phyloP scores from a whole-genome alignment of 2,329 filamentous ascomycete genomes.

The Cryphonectria japonica region DNA sequence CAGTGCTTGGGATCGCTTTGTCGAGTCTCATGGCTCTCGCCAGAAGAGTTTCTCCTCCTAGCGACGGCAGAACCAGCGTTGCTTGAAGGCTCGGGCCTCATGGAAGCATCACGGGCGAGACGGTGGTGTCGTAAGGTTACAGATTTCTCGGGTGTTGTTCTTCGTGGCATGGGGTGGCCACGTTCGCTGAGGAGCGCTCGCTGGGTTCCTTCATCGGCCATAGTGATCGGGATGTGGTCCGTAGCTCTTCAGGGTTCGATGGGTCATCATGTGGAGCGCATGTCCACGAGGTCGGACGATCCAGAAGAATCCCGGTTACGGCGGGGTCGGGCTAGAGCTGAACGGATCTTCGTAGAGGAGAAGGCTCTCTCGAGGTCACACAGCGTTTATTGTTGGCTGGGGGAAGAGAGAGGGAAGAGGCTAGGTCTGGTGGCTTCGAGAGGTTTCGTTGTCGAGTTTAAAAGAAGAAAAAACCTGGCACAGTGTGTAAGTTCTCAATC shows the following conservation, averaged over 20 bases:
- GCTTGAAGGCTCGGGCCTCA: conserved; percentile 29
- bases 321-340: background rate
- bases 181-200: conserved; percentile 32
- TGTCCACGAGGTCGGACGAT: background rate
- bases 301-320: background rate
- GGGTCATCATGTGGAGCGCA: conserved; percentile 30
- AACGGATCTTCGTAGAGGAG: background rate
- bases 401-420: background rate
- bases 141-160: conserved; percentile 50
- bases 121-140: conserved; percentile 53
- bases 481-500: background rate
- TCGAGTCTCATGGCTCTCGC: conserved; percentile 52
- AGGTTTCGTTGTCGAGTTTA: background rate
- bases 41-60: conserved; percentile 49
- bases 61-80: conserved; percentile 30
- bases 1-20: conserved; percentile 56
- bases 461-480: background rate
- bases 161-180: conserved; percentile 49
- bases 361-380: background rate
- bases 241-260: conserved; percentile 1
- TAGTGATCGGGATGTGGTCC: conserved; percentile 29
- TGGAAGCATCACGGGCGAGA: conserved; percentile 47
- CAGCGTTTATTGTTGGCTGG: no score
- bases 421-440: background rate
- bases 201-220: conserved; percentile 39